Evolutionary conservation across 371 early-diverging fungal species (phyloP).

Genomic region (Apophysomyces elegans): DNA sequence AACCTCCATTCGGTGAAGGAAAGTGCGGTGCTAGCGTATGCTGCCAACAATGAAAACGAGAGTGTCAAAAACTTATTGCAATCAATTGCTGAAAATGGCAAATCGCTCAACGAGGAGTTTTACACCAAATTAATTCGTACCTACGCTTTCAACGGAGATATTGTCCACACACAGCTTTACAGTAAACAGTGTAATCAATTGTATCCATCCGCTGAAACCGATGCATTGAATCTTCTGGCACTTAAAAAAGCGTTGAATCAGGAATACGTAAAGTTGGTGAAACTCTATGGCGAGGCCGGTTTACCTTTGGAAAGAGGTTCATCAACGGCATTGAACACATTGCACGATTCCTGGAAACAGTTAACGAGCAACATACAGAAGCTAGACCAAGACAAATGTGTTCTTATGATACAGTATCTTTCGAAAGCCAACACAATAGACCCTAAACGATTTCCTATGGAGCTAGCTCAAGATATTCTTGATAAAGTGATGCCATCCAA

Average conservation of each 20-base stretch:
- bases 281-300: conserved; percentile 19
- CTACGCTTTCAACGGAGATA: conserved; percentile 33
- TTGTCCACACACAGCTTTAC: conserved; percentile 19
- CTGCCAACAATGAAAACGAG: conserved; percentile 17
- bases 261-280: conserved; percentile 4
- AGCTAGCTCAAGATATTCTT: conserved; percentile 34
- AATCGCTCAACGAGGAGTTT: neutral
- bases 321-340: conserved; percentile 14
- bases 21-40: conserved; percentile 28
- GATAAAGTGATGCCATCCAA: conserved; percentile 36
- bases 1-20: neutral
- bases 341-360: conserved; percentile 31
- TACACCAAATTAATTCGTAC: conserved; percentile 29
- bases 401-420: conserved; percentile 38
- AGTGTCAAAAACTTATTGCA: conserved; percentile 23
- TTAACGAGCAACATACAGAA: conserved; percentile 23
- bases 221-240: conserved; percentile 31
- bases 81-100: conserved; percentile 13
- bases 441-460: conserved; percentile 38
- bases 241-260: conserved; percentile 26
- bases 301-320: conserved; percentile 19
- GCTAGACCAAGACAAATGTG: conserved; percentile 33
- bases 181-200: conserved; percentile 16
- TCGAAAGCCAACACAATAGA: conserved; percentile 42
- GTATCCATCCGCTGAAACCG: conserved; percentile 16